Percentiles rank a stretch among this genome's conserved stretches.
These are phyloP conservation scores for Stenogyne calaminthoides DNA, from an alignment of 305 asterid species.

Conservation along the genomic window DNA sequence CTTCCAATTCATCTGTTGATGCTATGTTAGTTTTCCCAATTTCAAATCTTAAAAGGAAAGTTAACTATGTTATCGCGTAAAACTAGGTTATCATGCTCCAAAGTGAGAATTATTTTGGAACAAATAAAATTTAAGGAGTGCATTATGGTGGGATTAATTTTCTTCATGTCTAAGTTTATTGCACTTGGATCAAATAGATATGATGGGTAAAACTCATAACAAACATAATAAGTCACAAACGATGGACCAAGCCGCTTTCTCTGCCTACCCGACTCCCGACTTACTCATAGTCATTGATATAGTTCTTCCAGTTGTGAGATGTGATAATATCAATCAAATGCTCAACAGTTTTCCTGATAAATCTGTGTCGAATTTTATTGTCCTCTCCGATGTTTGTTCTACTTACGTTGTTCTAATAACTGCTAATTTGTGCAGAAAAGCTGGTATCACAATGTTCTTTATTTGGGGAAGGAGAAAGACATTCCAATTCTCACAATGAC, in stretches of 20 bases:
- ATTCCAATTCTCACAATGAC: slow-evolving; percentile 90
- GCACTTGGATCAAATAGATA: background rate
- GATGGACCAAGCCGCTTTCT: background rate
- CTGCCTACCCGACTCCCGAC: too few species aligned
- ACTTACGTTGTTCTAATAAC: background rate
- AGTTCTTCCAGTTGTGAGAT: background rate
- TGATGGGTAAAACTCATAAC: background rate
- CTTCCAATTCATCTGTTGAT: background rate
- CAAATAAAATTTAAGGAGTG: background rate
- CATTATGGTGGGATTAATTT: background rate
- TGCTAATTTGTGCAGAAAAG: slow-evolving; percentile 48
- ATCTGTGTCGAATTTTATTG: background rate
- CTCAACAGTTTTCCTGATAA: background rate
- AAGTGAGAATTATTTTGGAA: background rate
- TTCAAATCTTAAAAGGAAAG: background rate
- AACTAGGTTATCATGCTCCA: background rate
- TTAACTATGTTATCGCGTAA: background rate
- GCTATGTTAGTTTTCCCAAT: background rate
- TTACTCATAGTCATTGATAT: background rate
- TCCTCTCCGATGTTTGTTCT: background rate
- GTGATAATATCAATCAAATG: background rate
- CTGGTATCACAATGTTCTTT: slow-evolving; percentile 86
- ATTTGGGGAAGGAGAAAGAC: slow-evolving; percentile 73
- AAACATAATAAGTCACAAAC: background rate
- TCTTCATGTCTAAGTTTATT: background rate